Conservation (phyloP, 23 red algal species). For the Chondrus crispus region DNA sequence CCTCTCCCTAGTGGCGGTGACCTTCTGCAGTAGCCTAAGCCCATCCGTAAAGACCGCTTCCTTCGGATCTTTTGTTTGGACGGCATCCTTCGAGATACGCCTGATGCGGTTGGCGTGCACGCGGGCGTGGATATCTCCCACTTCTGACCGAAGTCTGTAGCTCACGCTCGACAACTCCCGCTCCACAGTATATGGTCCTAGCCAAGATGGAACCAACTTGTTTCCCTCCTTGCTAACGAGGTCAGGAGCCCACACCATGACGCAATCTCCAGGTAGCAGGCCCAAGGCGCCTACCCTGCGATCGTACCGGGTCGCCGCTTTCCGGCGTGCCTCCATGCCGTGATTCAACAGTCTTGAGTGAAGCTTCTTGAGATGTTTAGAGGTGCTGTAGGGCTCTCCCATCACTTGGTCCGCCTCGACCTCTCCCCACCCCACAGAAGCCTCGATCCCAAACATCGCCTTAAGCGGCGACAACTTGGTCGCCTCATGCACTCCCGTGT, state of each 20-base stretch:
- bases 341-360: too few species aligned
- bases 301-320: too few species aligned
- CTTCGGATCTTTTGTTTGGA: not conserved
- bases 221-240: not conserved
- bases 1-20: too few species aligned
- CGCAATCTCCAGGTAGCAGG: not conserved
- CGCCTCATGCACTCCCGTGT: not conserved
- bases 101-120: slow-evolving; percentile 2
- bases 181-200: not conserved
- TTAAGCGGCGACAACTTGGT: not conserved
- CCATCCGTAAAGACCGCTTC: not conserved
- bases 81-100: not conserved
- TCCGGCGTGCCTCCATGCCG: too few species aligned
- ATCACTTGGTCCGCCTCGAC: too few species aligned
- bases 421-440: too few species aligned
- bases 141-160: not conserved
- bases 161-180: not conserved
- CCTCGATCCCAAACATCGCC: not conserved
- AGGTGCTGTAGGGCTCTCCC: too few species aligned
- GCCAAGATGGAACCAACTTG: not conserved
- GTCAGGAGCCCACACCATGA: not conserved
- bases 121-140: not conserved
- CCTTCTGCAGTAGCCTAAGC: not conserved
- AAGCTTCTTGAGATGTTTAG: too few species aligned
- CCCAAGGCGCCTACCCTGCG: too few species aligned